Evolutionary conservation across 2,329 filamentous ascomycete genomes (phyloP).

Genomic region (Exophiala dermatitidis): DNA sequence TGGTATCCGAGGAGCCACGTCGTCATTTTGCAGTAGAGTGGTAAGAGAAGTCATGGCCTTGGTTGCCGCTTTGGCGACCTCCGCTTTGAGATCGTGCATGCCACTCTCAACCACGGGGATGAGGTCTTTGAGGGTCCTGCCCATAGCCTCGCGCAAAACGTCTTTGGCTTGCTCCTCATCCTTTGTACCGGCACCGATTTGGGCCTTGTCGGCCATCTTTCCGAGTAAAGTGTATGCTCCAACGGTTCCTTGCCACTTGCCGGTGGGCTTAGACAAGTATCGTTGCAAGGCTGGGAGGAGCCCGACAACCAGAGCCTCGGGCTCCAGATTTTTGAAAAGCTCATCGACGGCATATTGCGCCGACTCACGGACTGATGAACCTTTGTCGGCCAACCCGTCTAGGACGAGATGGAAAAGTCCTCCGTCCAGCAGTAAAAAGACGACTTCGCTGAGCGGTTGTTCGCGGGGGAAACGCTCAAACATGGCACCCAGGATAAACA

Average conservation of each 20-base stretch:
- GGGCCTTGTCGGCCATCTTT: constrained; percentile 90
- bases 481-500: constrained; percentile 88
- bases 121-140: constrained; percentile 72
- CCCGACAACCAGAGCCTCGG: constrained; percentile 76
- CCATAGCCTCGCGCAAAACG: constrained; percentile 82
- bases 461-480: constrained; percentile 80
- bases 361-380: constrained; percentile 76
- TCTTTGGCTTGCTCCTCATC: constrained; percentile 86
- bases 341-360: constrained; percentile 91
- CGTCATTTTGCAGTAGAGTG: constrained; percentile 88
- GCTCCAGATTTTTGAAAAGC: constrained; percentile 68
- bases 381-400: constrained; percentile 85
- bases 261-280: constrained; percentile 75
- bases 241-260: constrained; percentile 96
- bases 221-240: constrained; percentile 78
- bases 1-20: constrained; percentile 85
- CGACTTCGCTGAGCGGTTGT: constrained; percentile 69
- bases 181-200: constrained; percentile 73
- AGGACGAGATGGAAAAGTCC: constrained; percentile 65
- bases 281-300: constrained; percentile 67
- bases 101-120: constrained; percentile 86
- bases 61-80: constrained; percentile 76
- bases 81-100: constrained; percentile 93
- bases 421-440: constrained; percentile 75
- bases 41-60: constrained; percentile 89